Evolutionary conservation across 768 basidiomycete genomes (phyloP).

Genomic region (Hypsizygus marmoreus): DNA sequence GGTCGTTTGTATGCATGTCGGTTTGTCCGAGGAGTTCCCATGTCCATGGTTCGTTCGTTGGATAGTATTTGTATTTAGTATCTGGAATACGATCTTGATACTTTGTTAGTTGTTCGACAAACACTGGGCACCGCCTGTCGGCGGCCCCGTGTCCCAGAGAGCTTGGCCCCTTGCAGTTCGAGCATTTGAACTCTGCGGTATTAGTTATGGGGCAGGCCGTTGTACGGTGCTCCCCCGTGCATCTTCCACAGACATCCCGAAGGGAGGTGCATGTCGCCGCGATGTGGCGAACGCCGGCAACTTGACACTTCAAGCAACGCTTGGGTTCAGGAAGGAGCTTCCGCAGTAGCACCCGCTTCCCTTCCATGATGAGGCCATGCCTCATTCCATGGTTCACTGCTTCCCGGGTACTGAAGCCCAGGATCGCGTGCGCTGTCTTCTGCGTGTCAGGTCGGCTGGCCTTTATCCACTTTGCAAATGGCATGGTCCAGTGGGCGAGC

Average conservation of each 20-base stretch:
- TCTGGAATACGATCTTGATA: constrained; percentile 13
- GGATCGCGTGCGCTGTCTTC: constrained; percentile 21
- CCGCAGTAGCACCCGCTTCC: constrained; percentile 9
- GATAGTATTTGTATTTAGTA: constrained; percentile 19
- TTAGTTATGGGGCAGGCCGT: constrained; percentile 12
- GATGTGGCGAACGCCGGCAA: constrained; percentile 5
- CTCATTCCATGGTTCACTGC: constrained; percentile 25
- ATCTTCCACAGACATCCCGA: constrained; percentile 15
- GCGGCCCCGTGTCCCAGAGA: constrained; percentile 26
- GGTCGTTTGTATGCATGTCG: no score
- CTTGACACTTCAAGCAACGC: constrained; percentile 30
- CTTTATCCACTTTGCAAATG: constrained; percentile 27
- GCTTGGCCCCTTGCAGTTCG: constrained; percentile 22
- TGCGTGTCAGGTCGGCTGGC: constrained; percentile 17
- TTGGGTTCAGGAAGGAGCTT: constrained; percentile 22
- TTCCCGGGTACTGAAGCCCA: constrained; percentile 17
- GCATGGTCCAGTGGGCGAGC: constrained; percentile 6
- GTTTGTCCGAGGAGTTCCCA: constrained; percentile 9
- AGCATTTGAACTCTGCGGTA: constrained; percentile 14
- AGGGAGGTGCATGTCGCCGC: constrained; percentile 11
- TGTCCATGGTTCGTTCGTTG: constrained; percentile 5
- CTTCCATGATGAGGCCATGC: constrained; percentile 19
- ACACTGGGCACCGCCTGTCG: constrained; percentile 20
- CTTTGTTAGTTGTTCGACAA: constrained; percentile 10
- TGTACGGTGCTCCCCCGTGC: constrained; percentile 21